These are phyloP conservation scores for Pueraria montana DNA, from an alignment of 306 rosid genomes.

Conservation along the genomic window DNA sequence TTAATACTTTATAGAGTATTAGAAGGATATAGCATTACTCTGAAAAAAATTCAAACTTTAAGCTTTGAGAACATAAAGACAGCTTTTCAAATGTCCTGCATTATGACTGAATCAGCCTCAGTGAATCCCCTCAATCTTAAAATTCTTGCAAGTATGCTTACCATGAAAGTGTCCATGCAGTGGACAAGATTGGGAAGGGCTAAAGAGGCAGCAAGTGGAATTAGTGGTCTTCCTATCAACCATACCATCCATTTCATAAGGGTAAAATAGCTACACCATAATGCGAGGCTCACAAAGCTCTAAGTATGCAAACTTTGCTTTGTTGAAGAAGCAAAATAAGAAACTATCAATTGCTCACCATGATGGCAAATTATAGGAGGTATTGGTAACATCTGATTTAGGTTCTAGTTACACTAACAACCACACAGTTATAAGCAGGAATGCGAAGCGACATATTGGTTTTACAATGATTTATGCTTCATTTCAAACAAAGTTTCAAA, in stretches of 20 bases:
- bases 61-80: constrained; percentile 1
- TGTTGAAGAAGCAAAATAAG: constrained; percentile 2
- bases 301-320: constrained; percentile 34
- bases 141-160: constrained; percentile 24
- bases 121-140: constrained; percentile 9
- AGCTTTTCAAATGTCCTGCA: constrained; percentile 3
- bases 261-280: constrained; percentile 24
- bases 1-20: not conserved
- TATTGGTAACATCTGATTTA: constrained; percentile 7
- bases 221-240: constrained; percentile 4
- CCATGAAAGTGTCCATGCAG: constrained; percentile 37
- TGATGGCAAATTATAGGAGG: not conserved
- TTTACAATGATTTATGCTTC: constrained; percentile 6
- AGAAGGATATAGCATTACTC: not conserved
- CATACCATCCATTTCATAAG: constrained; percentile 16
- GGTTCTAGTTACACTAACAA: not conserved
- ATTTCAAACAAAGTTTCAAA: constrained; percentile 26
- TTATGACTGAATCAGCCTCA: constrained; percentile 18
- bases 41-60: not conserved
- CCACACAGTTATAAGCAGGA: not conserved
- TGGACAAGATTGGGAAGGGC: constrained; percentile 25
- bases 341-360: not conserved
- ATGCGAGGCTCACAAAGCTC: not conserved
- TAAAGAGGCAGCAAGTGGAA: constrained; percentile 2
- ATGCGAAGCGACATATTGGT: not conserved